Conservation (phyloP, 2,329 filamentous ascomycete species). For the Colletotrichum karsti region DNA sequence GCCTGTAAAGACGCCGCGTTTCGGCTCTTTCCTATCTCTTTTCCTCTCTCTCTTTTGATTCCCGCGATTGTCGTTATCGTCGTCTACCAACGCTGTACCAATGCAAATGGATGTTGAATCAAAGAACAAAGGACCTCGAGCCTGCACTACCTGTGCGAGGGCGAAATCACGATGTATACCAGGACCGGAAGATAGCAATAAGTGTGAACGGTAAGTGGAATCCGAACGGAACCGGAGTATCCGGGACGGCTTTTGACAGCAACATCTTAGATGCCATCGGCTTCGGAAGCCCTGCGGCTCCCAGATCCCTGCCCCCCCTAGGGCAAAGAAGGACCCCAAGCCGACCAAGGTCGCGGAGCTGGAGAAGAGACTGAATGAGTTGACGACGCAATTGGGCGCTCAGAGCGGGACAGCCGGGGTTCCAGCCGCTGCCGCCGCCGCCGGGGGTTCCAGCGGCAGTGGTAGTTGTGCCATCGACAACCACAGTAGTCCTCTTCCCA, state of each 20-base stretch:
- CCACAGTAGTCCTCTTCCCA: conserved; percentile 18
- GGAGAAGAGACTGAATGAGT: conserved; percentile 57
- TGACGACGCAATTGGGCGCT: conserved; percentile 53
- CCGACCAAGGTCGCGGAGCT: conserved; percentile 59
- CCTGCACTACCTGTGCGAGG: conserved; percentile 59
- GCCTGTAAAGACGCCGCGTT: not conserved
- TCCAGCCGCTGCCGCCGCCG: not conserved
- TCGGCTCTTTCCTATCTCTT: not conserved
- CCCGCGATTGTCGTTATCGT: not conserved
- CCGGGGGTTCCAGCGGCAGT: not conserved
- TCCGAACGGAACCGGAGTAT: not conserved
- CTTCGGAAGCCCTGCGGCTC: conserved; percentile 56
- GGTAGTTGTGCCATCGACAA: conserved; percentile 6
- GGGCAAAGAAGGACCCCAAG: conserved; percentile 55
- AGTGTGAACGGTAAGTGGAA: conserved; percentile 56
- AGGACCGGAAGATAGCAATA: conserved; percentile 46
- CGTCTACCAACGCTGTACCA: not conserved
- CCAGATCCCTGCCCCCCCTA: conserved; percentile 56
- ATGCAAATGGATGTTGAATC: conserved; percentile 15
- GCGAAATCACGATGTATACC: conserved; percentile 61
- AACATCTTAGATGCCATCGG: conserved; percentile 52
- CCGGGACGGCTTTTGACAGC: not conserved
- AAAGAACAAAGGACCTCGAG: conserved; percentile 52
- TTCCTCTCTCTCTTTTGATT: not conserved
- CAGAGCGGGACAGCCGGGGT: conserved; percentile 4